Percentiles rank a stretch among this genome's conserved stretches.
These are phyloP conservation scores for Jackrogersella minutella DNA, from an alignment of 495 filamentous ascomycete species.

Conservation along the genomic window DNA sequence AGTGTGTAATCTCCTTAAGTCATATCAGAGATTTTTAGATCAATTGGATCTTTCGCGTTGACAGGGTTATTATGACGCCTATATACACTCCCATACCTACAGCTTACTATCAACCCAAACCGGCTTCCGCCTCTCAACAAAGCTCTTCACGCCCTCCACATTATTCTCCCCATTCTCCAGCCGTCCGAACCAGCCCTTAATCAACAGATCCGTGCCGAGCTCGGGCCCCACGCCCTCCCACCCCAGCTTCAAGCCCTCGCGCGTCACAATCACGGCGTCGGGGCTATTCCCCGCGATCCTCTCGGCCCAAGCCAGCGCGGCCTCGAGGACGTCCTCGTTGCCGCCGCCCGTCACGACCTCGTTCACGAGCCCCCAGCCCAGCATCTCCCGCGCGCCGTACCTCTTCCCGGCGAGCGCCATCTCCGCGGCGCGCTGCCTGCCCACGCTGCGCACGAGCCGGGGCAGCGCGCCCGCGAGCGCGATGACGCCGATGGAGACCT, in stretches of 20 bases:
- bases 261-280: slow-evolving; percentile 72
- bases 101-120: slow-evolving; percentile 78
- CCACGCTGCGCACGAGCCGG: slow-evolving; percentile 68
- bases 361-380: slow-evolving; percentile 76
- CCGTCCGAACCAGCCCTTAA: slow-evolving; percentile 64
- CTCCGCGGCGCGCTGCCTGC: slow-evolving; percentile 74
- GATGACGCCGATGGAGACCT: slow-evolving; percentile 74
- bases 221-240: slow-evolving; percentile 73
- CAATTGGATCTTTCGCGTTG: too few relatives aligned
- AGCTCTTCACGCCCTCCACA: slow-evolving; percentile 77
- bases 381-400: slow-evolving; percentile 64
- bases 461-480: slow-evolving; percentile 75
- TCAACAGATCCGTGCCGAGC: slow-evolving; percentile 65
- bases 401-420: slow-evolving; percentile 70
- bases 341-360: slow-evolving; percentile 61
- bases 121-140: slow-evolving; percentile 79
- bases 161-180: slow-evolving; percentile 77
- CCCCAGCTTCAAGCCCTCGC: slow-evolving; percentile 70
- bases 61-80: too few relatives aligned
- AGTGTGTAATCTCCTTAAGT: too few relatives aligned
- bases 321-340: slow-evolving; percentile 45
- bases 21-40: too few relatives aligned
- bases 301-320: slow-evolving; percentile 59
- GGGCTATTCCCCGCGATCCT: slow-evolving; percentile 70
- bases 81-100: slow-evolving; percentile 45